phyloP scores from a whole-genome alignment of 805 yeast species.

The Blastobotrys muscicola region DNA sequence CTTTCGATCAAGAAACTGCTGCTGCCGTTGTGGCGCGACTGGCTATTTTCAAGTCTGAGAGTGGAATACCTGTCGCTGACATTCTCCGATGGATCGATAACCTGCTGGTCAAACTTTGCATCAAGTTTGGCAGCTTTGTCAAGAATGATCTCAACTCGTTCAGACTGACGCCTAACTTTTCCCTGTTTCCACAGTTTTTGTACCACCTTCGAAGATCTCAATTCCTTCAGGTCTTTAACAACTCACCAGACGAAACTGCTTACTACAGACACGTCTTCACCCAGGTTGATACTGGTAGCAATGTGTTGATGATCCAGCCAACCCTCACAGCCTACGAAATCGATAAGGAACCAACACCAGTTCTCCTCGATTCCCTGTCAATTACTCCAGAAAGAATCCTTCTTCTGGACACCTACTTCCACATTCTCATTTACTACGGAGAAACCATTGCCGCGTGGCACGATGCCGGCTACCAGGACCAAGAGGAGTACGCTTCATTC shows the following conservation, averaged over 20 bases:
- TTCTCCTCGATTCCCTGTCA: conserved; percentile 79
- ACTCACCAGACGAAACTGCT: conserved; percentile 95
- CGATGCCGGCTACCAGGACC: conserved; percentile 79
- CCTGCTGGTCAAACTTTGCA: conserved; percentile 72
- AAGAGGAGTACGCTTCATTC: conserved; percentile 75
- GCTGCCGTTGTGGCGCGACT: conserved; percentile 81
- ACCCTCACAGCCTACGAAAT: conserved; percentile 75
- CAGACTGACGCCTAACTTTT: conserved; percentile 66
- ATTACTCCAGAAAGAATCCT: conserved; percentile 75
- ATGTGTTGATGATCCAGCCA: conserved; percentile 94
- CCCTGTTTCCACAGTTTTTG: conserved; percentile 87
- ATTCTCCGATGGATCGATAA: conserved; percentile 88
- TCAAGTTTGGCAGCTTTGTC: conserved; percentile 76
- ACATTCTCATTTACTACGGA: conserved; percentile 85
- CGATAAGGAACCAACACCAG: conserved; percentile 80
- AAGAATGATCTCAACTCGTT: conserved; percentile 73
- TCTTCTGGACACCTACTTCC: conserved; percentile 86
- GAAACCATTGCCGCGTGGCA: conserved; percentile 90
- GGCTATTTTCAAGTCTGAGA: conserved; percentile 63
- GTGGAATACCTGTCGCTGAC: conserved; percentile 77
- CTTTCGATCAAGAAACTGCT: conserved; percentile 96
- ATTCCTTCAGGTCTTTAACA: conserved; percentile 85
- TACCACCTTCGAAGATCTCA: conserved; percentile 89
- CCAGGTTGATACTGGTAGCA: conserved; percentile 80
- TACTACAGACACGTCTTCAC: conserved; percentile 82